Base-by-base conservation (phyloP, 352 stramenopile genomes). In the Phytophthora citricola region DNA sequence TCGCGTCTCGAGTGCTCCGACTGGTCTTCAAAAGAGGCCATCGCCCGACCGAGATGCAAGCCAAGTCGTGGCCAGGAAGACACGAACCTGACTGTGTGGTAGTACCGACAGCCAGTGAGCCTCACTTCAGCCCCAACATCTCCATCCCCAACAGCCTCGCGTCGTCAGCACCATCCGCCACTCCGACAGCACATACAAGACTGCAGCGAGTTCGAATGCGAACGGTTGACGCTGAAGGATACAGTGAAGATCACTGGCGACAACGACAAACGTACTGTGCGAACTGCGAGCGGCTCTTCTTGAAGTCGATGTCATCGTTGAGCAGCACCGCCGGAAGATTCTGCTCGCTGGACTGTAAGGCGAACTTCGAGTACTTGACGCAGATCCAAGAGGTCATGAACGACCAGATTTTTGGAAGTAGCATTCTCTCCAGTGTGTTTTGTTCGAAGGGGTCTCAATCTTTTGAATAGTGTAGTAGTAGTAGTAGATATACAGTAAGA, bases 291-390 rank as follows among this genome's bases (percentile, higher is more conserved):
- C 47, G 58, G 6, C 38, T 73, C 10, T 73, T 73, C 31, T 73
- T 73, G 27, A 58, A 47, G 56, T 62, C 52, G 0, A 52, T 63
- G 22, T 69, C 66, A n/a, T 32, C 22, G n/a, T 32, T 69, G 26
- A 54, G 22, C 20, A 45, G 12, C 14, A 11, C 4, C 31, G 43
- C 24, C 5, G 45, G 22, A 7, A 45, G 50, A 38, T 84, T 79
- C 51, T 85, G 76, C 57, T 85, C 73, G 26, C 54, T 85, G 14
- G 76, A 85, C 59, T 85, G 76, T 61, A 77, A 76, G 39, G 73
- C 65, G 49, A 82, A 66, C 38, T 66, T 72, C 50, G 46, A 72
- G 45, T 83, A 73, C 52, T 38, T 69, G 24, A 24, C 26, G 3
- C 32, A 59, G 11, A 5, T 76, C 9, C 66, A 76, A 15, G 45